Evolutionary conservation across 176 grass and related monocot genomes (phyloP), one percentile per base, ranked within the genome.

Genomic region (Carex kokanica): DNA sequence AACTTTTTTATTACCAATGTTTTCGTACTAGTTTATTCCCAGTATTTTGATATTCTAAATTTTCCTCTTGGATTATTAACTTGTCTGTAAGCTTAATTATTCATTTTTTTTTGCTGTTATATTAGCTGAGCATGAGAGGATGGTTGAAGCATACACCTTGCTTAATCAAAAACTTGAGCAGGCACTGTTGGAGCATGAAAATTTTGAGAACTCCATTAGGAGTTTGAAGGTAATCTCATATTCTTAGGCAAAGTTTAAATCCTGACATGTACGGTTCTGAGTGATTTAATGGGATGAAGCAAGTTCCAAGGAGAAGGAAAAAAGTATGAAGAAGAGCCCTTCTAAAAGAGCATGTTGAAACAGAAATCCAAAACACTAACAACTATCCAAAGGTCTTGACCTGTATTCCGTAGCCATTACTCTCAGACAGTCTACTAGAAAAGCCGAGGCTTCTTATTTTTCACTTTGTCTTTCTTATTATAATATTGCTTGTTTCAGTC

Each of bases 101-200:
- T 65, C 16, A 21, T 36, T 40, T 80, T 82, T n/a, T 83, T 21
- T 78, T 83, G 65, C 17, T 8, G 32, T 41, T 73, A 41, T 83
- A 27, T 78, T 86, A 99, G 96, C 91, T 88, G 96, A 99, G 72
- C 96, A 99, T 59, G 93, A 90, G 85, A 95, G 96, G 71, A 90
- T 99, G 96, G 80, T 89, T 6, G 91, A 99, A 85, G 86, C 96
- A 43, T 99, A 95, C 75, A 83, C 93, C 70, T 80, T 99, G 80
- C 92, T 99, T 86, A 92, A 93, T 62, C 88, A 99, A 88, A 99
- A 95, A 84, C 85, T 99, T 88, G 93, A 99, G 79, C 96, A 95
- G 74, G 88, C 96, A 86, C 80, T 95, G 47, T 69, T 95, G 66
- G 96, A 93, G 78, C 93, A 99, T 78, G 96, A 93, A 61, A 99